Evolutionary conservation across 768 basidiomycete species (phyloP).

Genomic region (Pleurotus ostreatus): DNA sequence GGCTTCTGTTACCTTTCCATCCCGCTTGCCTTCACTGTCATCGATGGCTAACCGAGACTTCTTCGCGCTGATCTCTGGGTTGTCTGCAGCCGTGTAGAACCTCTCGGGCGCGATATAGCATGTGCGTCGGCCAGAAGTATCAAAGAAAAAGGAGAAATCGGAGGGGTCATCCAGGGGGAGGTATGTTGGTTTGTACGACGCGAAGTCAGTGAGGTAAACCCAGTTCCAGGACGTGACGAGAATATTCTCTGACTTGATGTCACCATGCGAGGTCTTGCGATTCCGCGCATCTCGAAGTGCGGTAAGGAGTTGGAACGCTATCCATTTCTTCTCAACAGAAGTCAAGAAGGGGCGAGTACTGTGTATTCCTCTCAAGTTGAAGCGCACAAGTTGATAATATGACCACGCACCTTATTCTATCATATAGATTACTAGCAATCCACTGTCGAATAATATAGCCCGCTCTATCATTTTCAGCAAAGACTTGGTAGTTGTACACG

Average conservation of each 20-base stretch:
- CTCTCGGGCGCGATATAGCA: conserved; percentile 97
- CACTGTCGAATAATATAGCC: conserved; percentile 95
- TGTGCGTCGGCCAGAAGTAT: conserved; percentile 87
- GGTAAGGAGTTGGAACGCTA: conserved; percentile 87
- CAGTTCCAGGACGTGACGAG: conserved; percentile 96
- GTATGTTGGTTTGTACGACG: conserved; percentile 91
- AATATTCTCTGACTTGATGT: conserved; percentile 97
- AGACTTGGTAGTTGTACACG: conserved; percentile 83
- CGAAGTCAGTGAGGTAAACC: conserved; percentile 94
- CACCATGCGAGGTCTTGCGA: conserved; percentile 91
- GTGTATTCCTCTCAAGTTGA: neutral
- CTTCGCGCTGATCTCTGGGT: conserved; percentile 66
- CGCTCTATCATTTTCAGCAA: conserved; percentile 93
- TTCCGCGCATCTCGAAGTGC: conserved; percentile 80
- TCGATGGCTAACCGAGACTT: conserved; percentile 52
- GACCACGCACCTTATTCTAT: conserved; percentile 82
- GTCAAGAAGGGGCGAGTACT: conserved; percentile 96
- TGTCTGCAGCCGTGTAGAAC: conserved; percentile 75
- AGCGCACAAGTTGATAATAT: neutral
- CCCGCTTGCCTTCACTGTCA: conserved; percentile 60
- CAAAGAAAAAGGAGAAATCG: conserved; percentile 97
- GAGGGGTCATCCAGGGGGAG: conserved; percentile 95
- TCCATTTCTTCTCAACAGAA: conserved; percentile 95
- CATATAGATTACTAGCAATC: conserved; percentile 92
- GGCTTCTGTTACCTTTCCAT: conserved; percentile 84